Base-by-base conservation (phyloP, 305 asterid species). In the Solanum hybrid region DNA sequence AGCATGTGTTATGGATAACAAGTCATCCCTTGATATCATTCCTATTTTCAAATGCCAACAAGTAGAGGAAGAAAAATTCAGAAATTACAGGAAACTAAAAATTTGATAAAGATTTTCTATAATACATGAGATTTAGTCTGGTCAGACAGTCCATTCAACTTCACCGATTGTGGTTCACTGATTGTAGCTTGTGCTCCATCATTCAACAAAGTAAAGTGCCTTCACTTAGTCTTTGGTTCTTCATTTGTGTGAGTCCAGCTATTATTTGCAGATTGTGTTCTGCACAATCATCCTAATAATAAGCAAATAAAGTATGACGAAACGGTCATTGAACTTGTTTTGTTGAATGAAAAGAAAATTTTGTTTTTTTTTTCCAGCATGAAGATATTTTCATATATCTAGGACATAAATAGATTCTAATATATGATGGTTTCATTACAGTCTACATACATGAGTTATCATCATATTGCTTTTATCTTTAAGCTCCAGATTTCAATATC, bases 111-210 rank as follows among this genome's bases (percentile, higher is more conserved):
- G 83, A 76, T 76, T 76, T 33, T 77, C 42, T 77, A 46, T 46
- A 46, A 46, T 46, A 46, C 22, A 46, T 14, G 64, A 46, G 64
- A 46, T 51, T 51, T 51, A 16, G n/a, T 92, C 34, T 92, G 92
- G 82, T 91, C 96, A 7, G 90, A 35, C 26, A 87, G 33, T 16
- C 84, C 92, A 92, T 89, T 93, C 79, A 91, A 75, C 76, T 90
- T 89, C 88, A 90, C 89, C 12, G 80, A 78, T 89, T 91, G 95
- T 34, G 36, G 84, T 77, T 90, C 92, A 89, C 29, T 77, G 87
- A 86, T 89, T 11, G 86, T 29, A 79, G 86, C 57, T 87, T 87
- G 91, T 64, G 79, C 90, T n/a, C 89, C 94, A 90, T 91, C 89
- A n/a, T 81, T 92, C n/a, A 57, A 18, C 69, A 57, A 57, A 57